Evolutionary conservation across 345 rosid species (phyloP).

Genomic region (Anacardium occidentale): DNA sequence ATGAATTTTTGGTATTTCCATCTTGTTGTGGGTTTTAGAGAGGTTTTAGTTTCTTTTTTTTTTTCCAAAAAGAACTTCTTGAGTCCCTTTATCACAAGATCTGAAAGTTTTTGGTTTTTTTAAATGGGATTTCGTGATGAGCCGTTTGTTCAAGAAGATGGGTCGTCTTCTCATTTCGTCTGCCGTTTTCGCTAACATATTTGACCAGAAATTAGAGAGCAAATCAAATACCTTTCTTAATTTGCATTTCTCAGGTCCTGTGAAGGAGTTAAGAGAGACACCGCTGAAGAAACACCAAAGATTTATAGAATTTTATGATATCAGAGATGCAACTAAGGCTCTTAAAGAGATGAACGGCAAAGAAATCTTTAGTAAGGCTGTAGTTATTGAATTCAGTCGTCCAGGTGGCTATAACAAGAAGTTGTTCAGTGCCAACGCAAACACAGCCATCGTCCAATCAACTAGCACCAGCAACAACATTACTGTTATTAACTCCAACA

Average conservation of each 20-base stretch:
- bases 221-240: background rate
- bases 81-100: background rate
- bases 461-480: conserved; percentile 7
- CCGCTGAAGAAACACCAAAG: conserved; percentile 81
- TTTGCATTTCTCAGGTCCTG: conserved; percentile 41
- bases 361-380: conserved; percentile 50
- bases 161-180: conserved; percentile 21
- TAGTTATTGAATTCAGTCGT: conserved; percentile 75
- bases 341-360: conserved; percentile 66
- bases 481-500: background rate
- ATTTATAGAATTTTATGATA: conserved; percentile 81
- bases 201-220: background rate
- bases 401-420: conserved; percentile 73
- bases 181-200: background rate
- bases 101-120: conserved; percentile 17
- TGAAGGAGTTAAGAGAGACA: conserved; percentile 86
- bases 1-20: background rate
- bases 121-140: background rate
- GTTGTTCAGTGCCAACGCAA: conserved; percentile 36
- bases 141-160: conserved; percentile 8
- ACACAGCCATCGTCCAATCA: conserved; percentile 4
- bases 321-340: conserved; percentile 80
- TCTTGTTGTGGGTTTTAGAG: background rate
- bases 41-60: background rate
- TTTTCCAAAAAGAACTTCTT: background rate